Evolutionary conservation across 2,329 filamentous ascomycete genomes (phyloP).

Genomic region (Calonectria multiphialidica): DNA sequence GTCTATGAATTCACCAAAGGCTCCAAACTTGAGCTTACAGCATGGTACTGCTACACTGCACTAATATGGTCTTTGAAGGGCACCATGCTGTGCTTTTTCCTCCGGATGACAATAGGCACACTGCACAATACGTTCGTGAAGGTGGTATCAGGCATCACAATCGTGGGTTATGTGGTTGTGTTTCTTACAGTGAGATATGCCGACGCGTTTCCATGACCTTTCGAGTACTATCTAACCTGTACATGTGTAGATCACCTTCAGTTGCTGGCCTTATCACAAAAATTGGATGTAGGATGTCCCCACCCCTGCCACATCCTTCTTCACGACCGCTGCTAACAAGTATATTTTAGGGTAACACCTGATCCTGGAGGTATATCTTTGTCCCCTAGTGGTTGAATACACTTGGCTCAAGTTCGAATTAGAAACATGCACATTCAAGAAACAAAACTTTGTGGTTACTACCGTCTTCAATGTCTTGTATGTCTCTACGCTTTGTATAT

Average conservation of each 20-base stretch:
- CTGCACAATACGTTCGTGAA: constrained; percentile 40
- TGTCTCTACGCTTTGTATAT: background rate
- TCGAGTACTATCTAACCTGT: background rate
- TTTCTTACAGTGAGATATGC: constrained; percentile 30
- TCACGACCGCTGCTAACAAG: background rate
- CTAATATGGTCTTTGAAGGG: constrained; percentile 51
- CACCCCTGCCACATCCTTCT: background rate
- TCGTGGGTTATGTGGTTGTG: constrained; percentile 29
- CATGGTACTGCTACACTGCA: constrained; percentile 54
- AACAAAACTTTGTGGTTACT: constrained; percentile 37
- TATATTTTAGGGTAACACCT: constrained; percentile 28
- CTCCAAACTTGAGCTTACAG: constrained; percentile 52
- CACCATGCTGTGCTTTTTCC: constrained; percentile 46
- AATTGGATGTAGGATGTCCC: constrained; percentile 40
- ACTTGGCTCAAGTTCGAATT: background rate
- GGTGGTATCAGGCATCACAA: constrained; percentile 2
- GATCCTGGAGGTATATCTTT: constrained; percentile 29
- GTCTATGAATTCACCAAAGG: constrained; percentile 46
- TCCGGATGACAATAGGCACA: constrained; percentile 42
- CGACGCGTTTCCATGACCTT: fast-evolving
- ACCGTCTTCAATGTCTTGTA: constrained; percentile 39
- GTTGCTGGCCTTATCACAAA: constrained; percentile 35
- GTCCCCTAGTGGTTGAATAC: background rate
- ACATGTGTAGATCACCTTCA: constrained; percentile 30
- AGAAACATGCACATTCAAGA: constrained; percentile 32